Evolutionary conservation across 129 eudicot genomes (phyloP), one percentile per base, ranked within the genome.

Genomic region (Calendula officinalis): DNA sequence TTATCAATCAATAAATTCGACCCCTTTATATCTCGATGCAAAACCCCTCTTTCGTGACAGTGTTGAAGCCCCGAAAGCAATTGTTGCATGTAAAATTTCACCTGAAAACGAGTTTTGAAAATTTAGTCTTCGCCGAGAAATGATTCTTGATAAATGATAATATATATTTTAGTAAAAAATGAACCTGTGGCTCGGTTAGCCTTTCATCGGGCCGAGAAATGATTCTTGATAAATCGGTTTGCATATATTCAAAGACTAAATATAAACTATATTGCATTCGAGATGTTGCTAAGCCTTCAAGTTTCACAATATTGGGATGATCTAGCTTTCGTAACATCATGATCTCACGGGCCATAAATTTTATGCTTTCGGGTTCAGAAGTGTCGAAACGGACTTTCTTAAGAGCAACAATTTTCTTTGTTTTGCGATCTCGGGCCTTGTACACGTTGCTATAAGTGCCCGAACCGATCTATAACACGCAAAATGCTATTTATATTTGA

Each of bases 391-490:
- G 78, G 15, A 86, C 90, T 58, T 83, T 86, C 72, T 86, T 86
- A 39, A 86, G 67, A 17, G 95, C 95, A 27, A 86, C 90, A 37
- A 86, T 66, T 53, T 80, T 80, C 38, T 83, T 85, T 10, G 95
- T 80, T 49, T 78, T 72, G 34, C 77, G 80, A 30, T 86, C 95
- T 62, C 90, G 76, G 8, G 90, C 95, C 78, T 81, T 83, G 62
- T 83, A 83, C 65, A 86, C 90, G 51, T 80, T 86, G 82, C 95
- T 86, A 27, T 86, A 86, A 7, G 95, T 80, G 58, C 95, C 95
- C 3, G 80, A 78, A 3, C 95, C 95, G n/a, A 86, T 53, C 95
- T 86, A 60, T 10, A 54, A 33, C 55, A 56, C 37, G 30, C 6
- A 8, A 14, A 22, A 51, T 51, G 62, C 8, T 0, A 15, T 38